These are phyloP conservation scores for Kodamaea sagamina DNA, from an alignment of 805 yeast species.

Conservation along the genomic window DNA sequence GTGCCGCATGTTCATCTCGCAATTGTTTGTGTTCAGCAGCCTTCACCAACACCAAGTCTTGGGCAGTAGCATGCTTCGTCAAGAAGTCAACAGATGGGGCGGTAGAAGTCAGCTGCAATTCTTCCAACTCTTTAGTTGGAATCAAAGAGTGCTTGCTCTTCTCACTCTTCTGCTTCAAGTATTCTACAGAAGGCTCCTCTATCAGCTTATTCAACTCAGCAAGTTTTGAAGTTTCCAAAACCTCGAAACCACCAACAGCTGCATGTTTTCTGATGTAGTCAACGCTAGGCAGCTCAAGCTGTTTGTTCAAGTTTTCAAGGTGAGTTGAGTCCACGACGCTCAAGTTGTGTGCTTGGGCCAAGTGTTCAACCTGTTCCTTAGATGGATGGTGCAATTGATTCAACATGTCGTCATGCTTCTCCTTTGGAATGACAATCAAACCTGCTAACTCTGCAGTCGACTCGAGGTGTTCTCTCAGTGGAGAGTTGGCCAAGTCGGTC, in stretches of 20 bases:
- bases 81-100: slow-evolving; percentile 10
- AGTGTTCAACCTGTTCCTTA: slow-evolving; percentile 10
- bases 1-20: not conserved
- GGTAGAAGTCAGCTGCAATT: not conserved
- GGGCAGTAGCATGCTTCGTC: slow-evolving; percentile 3
- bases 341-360: slow-evolving; percentile 8
- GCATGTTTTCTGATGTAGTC: slow-evolving; percentile 13
- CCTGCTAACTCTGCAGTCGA: slow-evolving; percentile 18
- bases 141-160: slow-evolving; percentile 1
- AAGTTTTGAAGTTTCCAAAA: slow-evolving; percentile 8
- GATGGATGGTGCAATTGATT: slow-evolving; percentile 14
- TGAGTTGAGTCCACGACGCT: slow-evolving; percentile 13
- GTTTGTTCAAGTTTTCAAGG: slow-evolving; percentile 12
- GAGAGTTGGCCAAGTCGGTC: slow-evolving; percentile 15
- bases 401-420: slow-evolving; percentile 22
- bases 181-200: slow-evolving; percentile 19
- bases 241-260: not conserved
- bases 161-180: slow-evolving; percentile 5
- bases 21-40: slow-evolving; percentile 7
- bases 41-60: slow-evolving; percentile 4
- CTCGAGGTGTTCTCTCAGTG: slow-evolving; percentile 19
- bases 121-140: slow-evolving; percentile 11
- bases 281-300: slow-evolving; percentile 3
- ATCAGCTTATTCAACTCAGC: slow-evolving; percentile 12
- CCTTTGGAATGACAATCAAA: slow-evolving; percentile 17